Evolutionary conservation across 1,284 basidiomycete species (phyloP), one percentile per base, ranked within the genome.

Genomic region (Phenoliferia sp.): DNA sequence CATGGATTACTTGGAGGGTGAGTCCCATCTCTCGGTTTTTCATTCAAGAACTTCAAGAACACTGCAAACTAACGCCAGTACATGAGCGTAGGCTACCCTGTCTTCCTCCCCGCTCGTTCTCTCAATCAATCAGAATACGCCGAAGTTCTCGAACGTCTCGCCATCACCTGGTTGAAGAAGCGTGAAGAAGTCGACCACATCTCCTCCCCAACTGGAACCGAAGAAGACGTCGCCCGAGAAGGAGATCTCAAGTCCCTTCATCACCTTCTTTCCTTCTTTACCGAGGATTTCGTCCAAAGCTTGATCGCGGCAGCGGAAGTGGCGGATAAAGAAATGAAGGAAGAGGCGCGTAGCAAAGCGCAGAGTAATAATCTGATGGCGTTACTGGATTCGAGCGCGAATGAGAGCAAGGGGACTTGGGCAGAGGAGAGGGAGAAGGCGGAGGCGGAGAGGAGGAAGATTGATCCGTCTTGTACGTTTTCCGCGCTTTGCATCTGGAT

Each of bases 41-140:
- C 48, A 9, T 52, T 9, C 19, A 52, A 9, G 22, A 7, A 52
- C 28, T 5, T 52, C 17, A 5, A n/a, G 7, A 7, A n/a, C 48
- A 52, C 48, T 52, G 5, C 48, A 9, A 26, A n/a, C 5, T 7
- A n/a, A n/a, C n/a, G n/a, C n/a, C n/a, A n/a, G n/a, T n/a, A n/a
- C n/a, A n/a, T n/a, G n/a, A n/a, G n/a, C n/a, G n/a, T n/a, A 52
- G 48, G 48, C 0, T 91, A 90, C 78, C 90, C 90, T 16, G 83
- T 92, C 44, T 92, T 92, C 78, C 80, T 90, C 0, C 88, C 89
- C 7, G 88, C 90, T 15, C 82, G 90, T 34, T 90, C 88, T 19
- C 89, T 91, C 87, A 86, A 87, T 0, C 90, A 92, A 75, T 89
- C 89, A 15, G 90, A 92, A 78, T 91, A 90, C 73, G 80, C 89